Evolutionary conservation across 2,329 filamentous ascomycete species (phyloP), one percentile per base, ranked within the genome.

Genomic region (Plectosphaerella sp.): DNA sequence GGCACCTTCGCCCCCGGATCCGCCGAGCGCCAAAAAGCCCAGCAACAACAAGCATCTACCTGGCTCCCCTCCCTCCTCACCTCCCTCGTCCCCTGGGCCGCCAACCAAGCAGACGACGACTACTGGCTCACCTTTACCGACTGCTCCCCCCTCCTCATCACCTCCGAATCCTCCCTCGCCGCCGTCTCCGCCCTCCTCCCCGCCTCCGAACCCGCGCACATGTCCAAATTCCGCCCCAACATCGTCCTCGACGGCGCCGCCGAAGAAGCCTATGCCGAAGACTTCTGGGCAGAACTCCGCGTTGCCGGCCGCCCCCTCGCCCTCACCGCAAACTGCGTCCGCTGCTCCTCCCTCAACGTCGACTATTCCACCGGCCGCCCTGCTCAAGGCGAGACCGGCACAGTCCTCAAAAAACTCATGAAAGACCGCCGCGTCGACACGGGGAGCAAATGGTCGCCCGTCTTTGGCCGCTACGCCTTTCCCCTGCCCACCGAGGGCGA

Each of bases 381-480:
- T 42, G 82, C 78, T 0, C 69, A 70, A 1, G 82, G 81, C 2
- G 80, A 83, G 60, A 66, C 71, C 36, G 85, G 83, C n/a, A 72
- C 70, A 39, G 76, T 88, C 15, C 70, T 90, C 56, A 90, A 89
- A 72, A 83, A 84, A 61, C 68, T 92, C 60, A 84, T 84, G 77
- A 78, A 75, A 49, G 85, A 91, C 66, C 76, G 88, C 18, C 77
- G 87, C 52, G 86, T 91, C 7, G 88, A 92, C 62, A 57, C 64
- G n/a, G 88, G 88, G 0, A 72, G 72, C 35, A 87, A 82, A 63
- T 89, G 82, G 64, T 80, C 78, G 54, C 87, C 88, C 12, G 75
- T 89, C 9, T 91, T 91, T 73, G 88, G 88, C 10, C 75, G 87
- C 45, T 91, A 91, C 68, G 85, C 78, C 0, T 90, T 89, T 63